Conservation (phyloP, 192 early-diverging fungal species). For the Coemansia sp. region DNA sequence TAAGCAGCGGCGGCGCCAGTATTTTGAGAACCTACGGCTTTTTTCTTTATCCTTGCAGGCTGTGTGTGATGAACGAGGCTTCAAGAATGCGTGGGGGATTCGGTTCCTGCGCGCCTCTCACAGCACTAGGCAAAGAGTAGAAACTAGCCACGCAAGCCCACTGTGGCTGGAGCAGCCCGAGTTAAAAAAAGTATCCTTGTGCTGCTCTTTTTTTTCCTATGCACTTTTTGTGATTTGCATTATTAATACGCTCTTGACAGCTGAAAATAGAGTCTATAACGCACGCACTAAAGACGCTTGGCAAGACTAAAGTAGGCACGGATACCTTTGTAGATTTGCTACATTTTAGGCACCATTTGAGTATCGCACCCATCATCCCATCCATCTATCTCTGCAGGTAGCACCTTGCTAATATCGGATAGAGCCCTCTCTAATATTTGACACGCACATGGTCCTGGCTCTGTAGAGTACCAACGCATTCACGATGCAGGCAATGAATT, state of each 20-base stretch:
- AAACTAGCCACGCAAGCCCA: neutral
- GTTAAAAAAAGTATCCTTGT: neutral
- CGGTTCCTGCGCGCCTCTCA: slow-evolving; percentile 1
- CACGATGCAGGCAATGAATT: neutral
- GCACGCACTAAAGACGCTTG: neutral
- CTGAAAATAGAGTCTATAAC: neutral
- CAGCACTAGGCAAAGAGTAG: neutral
- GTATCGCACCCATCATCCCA: neutral
- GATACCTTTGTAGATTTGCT: neutral
- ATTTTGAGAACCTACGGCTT: slow-evolving; percentile 1
- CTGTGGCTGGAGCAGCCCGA: neutral
- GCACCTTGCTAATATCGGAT: neutral
- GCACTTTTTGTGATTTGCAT: neutral
- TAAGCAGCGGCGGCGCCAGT: neutral
- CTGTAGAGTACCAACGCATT: neutral
- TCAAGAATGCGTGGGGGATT: slow-evolving; percentile 1
- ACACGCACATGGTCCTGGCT: neutral
- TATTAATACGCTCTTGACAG: neutral
- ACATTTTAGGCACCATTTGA: neutral
- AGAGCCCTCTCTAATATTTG: neutral
- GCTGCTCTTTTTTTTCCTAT: neutral
- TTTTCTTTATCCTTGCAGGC: neutral
- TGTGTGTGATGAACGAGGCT: slow-evolving; percentile 2
- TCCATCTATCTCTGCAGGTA: neutral
- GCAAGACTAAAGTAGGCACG: neutral